Percentiles rank a stretch among this genome's conserved stretches.
These are phyloP conservation scores for Nidularia sp. DNA, from an alignment of 768 basidiomycete genomes.

Conservation along the genomic window DNA sequence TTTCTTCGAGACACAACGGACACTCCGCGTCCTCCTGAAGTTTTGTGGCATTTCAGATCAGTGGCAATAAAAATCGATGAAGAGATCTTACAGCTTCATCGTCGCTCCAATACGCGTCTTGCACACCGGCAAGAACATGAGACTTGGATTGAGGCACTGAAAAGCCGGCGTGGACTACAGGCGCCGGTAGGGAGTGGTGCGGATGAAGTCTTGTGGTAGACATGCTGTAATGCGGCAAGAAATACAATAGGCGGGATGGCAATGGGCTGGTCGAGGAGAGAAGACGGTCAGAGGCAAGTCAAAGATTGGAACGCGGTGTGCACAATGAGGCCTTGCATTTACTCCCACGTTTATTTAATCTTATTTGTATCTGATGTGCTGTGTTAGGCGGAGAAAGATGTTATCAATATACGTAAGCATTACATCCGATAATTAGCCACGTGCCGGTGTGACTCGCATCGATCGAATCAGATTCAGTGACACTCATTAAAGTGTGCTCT, in stretches of 20 bases:
- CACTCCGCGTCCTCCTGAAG: slow-evolving; percentile 94
- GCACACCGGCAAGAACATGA: slow-evolving; percentile 82
- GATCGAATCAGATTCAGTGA: background rate
- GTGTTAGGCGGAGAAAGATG: slow-evolving; percentile 7
- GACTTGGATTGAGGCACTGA: slow-evolving; percentile 78
- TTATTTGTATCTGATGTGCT: slow-evolving; percentile 18
- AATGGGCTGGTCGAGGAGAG: background rate
- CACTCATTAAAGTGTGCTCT: no score
- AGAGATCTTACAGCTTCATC: slow-evolving; percentile 67
- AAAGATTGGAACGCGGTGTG: slow-evolving; percentile 15
- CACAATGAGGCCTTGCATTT: slow-evolving; percentile 20
- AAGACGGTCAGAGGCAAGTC: background rate
- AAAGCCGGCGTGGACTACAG: slow-evolving; percentile 68
- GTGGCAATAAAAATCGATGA: background rate
- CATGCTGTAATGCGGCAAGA: slow-evolving; percentile 24
- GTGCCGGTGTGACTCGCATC: background rate
- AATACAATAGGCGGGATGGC: background rate
- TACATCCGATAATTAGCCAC: background rate
- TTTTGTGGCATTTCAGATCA: no score
- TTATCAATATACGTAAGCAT: no score
- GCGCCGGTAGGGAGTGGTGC: slow-evolving; percentile 67
- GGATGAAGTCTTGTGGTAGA: slow-evolving; percentile 52
- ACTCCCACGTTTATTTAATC: slow-evolving; percentile 23
- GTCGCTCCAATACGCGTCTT: slow-evolving; percentile 97
- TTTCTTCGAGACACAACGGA: slow-evolving; percentile 96